A percentile compares a stretch with the other conserved stretches of the same genome.
Evolutionary conservation across 2,329 filamentous ascomycete species (phyloP).

Genomic region (Phaeosphaeriaceae sp.): DNA sequence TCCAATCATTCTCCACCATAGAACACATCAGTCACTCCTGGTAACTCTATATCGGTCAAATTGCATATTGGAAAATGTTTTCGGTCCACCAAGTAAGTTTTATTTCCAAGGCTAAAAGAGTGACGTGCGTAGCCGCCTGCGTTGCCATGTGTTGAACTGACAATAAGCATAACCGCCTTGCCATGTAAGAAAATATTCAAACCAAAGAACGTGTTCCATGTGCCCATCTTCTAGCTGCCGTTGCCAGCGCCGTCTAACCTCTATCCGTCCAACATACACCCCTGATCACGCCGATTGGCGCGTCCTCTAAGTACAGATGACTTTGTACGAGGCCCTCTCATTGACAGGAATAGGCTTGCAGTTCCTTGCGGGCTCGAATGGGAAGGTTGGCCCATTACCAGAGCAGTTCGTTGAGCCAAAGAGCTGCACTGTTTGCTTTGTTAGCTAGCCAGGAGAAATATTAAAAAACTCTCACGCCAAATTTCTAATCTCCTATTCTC

Average conservation of each 20-base stretch:
- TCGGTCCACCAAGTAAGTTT: not conserved
- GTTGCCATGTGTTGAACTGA: constrained; percentile 1
- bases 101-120: not conserved
- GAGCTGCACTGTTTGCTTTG: not conserved
- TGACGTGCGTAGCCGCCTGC: not conserved
- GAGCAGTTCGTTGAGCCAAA: not conserved
- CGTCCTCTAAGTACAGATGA: not conserved
- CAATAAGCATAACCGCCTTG: not conserved
- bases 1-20: too few species aligned
- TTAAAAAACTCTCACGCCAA: too few species aligned
- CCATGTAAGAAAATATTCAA: not conserved
- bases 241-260: constrained; percentile 3
- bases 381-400: not conserved
- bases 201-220: not conserved
- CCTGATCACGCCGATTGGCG: not conserved
- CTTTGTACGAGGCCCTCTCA: constrained; percentile 1
- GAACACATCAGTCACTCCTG: too few species aligned
- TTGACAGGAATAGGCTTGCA: constrained; percentile 4
- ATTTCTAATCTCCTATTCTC: too few species aligned
- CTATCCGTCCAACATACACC: not conserved
- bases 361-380: not conserved
- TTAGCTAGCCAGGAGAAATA: not conserved
- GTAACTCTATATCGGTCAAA: not conserved
- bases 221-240: not conserved
- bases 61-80: not conserved